These are phyloP conservation scores for Backusella circina DNA, from an alignment of 192 early-diverging fungal genomes.

Conservation along the genomic window DNA sequence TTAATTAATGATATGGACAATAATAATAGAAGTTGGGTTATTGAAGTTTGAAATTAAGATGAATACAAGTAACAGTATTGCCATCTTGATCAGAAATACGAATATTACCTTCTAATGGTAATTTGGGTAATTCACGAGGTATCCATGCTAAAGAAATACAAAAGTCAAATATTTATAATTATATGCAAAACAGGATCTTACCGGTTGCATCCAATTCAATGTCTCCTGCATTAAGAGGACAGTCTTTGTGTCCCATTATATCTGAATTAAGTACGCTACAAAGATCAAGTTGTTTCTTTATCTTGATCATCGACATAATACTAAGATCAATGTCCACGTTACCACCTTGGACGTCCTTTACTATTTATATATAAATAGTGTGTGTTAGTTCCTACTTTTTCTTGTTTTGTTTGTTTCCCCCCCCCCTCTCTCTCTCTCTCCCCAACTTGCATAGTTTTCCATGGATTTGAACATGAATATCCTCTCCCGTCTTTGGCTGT, in stretches of 20 bases:
- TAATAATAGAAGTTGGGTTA: background rate
- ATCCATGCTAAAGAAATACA: constrained; percentile 19
- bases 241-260: constrained; percentile 24
- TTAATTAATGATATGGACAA: background rate
- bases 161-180: background rate
- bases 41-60: constrained; percentile 31
- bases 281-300: constrained; percentile 33
- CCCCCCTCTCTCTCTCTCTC: too few species aligned
- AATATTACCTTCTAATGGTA: constrained; percentile 29
- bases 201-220: constrained; percentile 25
- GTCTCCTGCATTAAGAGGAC: constrained; percentile 26
- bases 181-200: background rate
- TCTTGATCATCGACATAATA: constrained; percentile 32
- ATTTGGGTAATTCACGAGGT: constrained; percentile 30
- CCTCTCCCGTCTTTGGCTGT: constrained; percentile 25
- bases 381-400: background rate
- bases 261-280: constrained; percentile 26
- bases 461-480: constrained; percentile 29
- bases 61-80: constrained; percentile 33
- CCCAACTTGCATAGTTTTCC: constrained; percentile 26
- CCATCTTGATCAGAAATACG: constrained; percentile 33
- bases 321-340: constrained; percentile 28
- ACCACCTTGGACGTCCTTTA: constrained; percentile 24
- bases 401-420: too few species aligned
- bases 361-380: constrained; percentile 11